Percentiles rank a stretch among this genome's conserved stretches.
Evolutionary conservation across 768 basidiomycete genomes (phyloP).

Genomic region (Podaxis carcinomalis): DNA sequence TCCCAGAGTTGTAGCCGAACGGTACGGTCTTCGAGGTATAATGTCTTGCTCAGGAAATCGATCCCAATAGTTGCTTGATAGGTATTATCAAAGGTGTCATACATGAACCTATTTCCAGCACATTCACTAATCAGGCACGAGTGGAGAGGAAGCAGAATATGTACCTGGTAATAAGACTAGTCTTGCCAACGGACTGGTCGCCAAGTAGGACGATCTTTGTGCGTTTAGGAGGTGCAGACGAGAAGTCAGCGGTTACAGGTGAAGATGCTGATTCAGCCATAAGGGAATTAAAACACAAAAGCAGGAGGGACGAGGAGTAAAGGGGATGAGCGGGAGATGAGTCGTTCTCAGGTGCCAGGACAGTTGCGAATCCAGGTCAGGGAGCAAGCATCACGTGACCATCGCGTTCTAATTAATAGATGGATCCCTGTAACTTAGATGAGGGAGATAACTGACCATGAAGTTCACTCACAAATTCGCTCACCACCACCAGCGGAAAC

Average conservation of each 20-base stretch:
- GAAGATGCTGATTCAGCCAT: conserved; percentile 49
- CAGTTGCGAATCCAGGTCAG: conserved; percentile 1
- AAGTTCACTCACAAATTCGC: conserved; percentile 72
- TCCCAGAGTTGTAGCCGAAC: conserved; percentile 98
- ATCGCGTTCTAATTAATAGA: background rate
- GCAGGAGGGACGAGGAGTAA: background rate
- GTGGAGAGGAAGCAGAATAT: conserved; percentile 15
- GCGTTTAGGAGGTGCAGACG: conserved; percentile 85
- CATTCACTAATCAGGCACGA: background rate
- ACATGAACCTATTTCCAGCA: conserved; percentile 73
- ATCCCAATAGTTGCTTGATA: conserved; percentile 98
- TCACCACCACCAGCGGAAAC: conserved; percentile 35
- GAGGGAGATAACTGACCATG: conserved; percentile 34
- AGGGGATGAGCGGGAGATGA: background rate
- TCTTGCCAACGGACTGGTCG: conserved; percentile 98
- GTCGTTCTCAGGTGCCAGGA: too few relatives aligned
- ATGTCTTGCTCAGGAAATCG: conserved; percentile 99
- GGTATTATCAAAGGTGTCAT: conserved; percentile 99
- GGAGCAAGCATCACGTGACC: background rate
- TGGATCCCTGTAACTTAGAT: background rate
- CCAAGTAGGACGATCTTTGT: conserved; percentile 96
- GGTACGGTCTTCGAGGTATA: conserved; percentile 98
- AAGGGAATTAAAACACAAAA: background rate
- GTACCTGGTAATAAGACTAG: conserved; percentile 93
- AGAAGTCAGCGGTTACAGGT: conserved; percentile 78